A percentile compares a stretch with the other conserved stretches of the same genome.
Conservation (phyloP, 2,329 filamentous ascomycete genomes). For the Sporothrix brunneoviolacea region DNA sequence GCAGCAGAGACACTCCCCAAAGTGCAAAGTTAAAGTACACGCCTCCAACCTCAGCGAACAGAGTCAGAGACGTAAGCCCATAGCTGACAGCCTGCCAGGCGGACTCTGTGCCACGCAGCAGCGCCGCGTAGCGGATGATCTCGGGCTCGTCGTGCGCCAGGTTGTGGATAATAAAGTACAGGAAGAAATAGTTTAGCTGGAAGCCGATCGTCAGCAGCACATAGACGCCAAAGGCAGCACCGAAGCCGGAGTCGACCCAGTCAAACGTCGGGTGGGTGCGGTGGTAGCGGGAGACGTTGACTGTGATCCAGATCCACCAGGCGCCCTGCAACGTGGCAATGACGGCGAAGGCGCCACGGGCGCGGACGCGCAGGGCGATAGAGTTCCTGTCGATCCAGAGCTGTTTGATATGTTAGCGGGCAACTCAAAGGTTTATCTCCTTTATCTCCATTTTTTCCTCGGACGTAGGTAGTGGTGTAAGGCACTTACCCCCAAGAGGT, state of each 20-base stretch:
- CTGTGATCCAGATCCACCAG: conserved; percentile 67
- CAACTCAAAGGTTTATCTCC: too few relatives aligned
- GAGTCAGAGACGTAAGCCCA: conserved; percentile 52
- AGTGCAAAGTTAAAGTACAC: conserved; percentile 66
- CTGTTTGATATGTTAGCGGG: conserved; percentile 25
- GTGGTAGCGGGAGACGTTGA: conserved; percentile 56
- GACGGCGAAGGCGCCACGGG: conserved; percentile 47
- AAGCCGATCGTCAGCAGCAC: conserved; percentile 61
- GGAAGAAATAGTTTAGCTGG: conserved; percentile 66
- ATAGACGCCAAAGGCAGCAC: conserved; percentile 59
- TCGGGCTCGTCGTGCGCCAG: conserved; percentile 55
- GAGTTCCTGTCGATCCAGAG: conserved; percentile 52
- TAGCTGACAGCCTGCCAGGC: conserved; percentile 69
- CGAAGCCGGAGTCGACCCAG: conserved; percentile 59
- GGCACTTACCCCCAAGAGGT: conserved; percentile 50
- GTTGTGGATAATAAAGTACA: conserved; percentile 66
- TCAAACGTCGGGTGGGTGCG: conserved; percentile 55
- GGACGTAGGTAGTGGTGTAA: too few relatives aligned
- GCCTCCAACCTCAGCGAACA: conserved; percentile 59
- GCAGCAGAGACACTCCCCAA: conserved; percentile 57
- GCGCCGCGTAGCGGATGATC: conserved; percentile 59
- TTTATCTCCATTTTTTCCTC: too few relatives aligned
- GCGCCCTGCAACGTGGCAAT: conserved; percentile 55
- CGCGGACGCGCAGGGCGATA: conserved; percentile 46
- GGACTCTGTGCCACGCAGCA: conserved; percentile 64